phyloP scores from a whole-genome alignment of 2,329 filamentous ascomycete species.

The Aspergillus thermomutatus region DNA sequence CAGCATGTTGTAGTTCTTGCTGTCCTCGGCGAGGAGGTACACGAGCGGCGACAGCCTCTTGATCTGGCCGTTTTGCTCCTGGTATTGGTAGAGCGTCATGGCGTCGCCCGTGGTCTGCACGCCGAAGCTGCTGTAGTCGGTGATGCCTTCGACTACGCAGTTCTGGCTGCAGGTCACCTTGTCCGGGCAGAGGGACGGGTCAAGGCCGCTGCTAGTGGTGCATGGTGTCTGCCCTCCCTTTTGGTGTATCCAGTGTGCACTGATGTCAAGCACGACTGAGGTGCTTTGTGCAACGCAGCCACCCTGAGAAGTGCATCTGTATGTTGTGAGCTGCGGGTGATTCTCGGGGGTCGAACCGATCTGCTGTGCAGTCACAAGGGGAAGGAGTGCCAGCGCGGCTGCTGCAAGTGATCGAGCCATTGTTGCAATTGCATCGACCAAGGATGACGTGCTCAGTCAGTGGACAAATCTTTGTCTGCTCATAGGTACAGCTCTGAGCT shows the following conservation, averaged over 20 bases:
- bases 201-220: slow-evolving; percentile 49
- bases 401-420: slow-evolving; percentile 15
- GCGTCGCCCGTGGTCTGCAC: slow-evolving; percentile 48
- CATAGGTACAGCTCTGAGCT: not conserved
- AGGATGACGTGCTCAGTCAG: not conserved
- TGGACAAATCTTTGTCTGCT: not conserved
- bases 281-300: slow-evolving; percentile 50
- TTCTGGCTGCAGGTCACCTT: slow-evolving; percentile 49
- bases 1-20: slow-evolving; percentile 61
- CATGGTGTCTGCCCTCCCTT: slow-evolving; percentile 46
- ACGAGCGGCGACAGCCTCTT: slow-evolving; percentile 44
- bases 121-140: slow-evolving; percentile 50
- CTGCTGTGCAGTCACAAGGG: slow-evolving; percentile 49
- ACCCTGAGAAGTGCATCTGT: slow-evolving; percentile 47
- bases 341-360: slow-evolving; percentile 47
- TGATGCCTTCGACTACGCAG: slow-evolving; percentile 53
- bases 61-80: slow-evolving; percentile 22
- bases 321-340: slow-evolving; percentile 51
- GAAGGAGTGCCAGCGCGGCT: slow-evolving; percentile 33
- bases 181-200: slow-evolving; percentile 46
- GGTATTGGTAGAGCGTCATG: slow-evolving; percentile 47
- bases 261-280: slow-evolving; percentile 52
- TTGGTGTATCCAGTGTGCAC: slow-evolving; percentile 52
- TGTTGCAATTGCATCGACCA: not conserved
- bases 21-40: slow-evolving; percentile 60